Base-by-base conservation (phyloP, 495 filamentous ascomycete species). In the Achaetomiella virescens region DNA sequence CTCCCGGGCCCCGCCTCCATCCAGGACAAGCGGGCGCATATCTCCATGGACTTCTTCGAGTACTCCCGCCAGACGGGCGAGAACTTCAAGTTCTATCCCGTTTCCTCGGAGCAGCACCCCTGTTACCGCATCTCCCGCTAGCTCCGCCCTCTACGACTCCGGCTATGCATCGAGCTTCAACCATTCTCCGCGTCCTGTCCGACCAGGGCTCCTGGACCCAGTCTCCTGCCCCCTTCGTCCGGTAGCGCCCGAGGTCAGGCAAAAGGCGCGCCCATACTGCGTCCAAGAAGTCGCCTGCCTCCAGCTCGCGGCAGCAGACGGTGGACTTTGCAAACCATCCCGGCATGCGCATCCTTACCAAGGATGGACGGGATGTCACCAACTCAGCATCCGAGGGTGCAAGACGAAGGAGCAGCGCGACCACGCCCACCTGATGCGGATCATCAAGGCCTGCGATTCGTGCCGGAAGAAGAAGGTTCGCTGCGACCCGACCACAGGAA, bases 391-490 rank as follows among this genome's bases (percentile, higher is more conserved):
- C 78, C 18, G 78, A 20, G 79, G 79, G 20, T 78, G 75, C 66
- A 82, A 82, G 72, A 79, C 78, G 35, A 80, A 80, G 75, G 79
- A 82, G 70, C 78, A 82, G 66, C 71, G 79, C 22, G 79, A 82
- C 48, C 79, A 81, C 61, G 79, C 79, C 8, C 77, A 80, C 54
- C 63, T 80, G 29, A 82, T 82, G 78, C 66, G 79, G 24, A 78
- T 78, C 62, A 77, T 82, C 64, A 81, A 81, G 70, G 79, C 79
- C 15, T 82, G 79, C 65, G 78, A 80, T 36, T 58, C 72, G 47
- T 82, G 79, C 73, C 62, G 71, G 58, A 66, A 63, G 60, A 82
- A 78, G 72, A 82, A 82, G 74, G 64, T 74, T n/a, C 71, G 75
- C 45, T 79, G 76, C 62, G 76, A 79, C 55, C 76, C 76, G 5